These are phyloP conservation scores for Monilinia fructigena DNA, from an alignment of 2,329 filamentous ascomycete species.

Conservation along the genomic window DNA sequence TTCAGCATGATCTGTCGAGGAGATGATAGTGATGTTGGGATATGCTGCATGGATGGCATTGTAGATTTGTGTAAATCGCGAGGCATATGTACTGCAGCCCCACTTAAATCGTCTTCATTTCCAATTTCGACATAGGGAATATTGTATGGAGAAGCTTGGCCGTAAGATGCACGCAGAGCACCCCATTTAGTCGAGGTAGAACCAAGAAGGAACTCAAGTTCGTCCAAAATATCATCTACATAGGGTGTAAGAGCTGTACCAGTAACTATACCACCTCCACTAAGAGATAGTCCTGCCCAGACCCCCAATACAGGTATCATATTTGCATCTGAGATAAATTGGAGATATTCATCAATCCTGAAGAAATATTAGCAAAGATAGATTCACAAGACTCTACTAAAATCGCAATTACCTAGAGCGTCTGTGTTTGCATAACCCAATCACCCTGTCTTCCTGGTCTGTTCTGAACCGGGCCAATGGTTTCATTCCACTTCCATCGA, in stretches of 20 bases:
- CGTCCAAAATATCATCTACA: conserved; percentile 49
- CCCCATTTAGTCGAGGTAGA: conserved; percentile 45
- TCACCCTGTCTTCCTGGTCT: conserved; percentile 41
- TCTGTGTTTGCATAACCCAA: conserved; percentile 47
- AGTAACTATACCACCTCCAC: conserved; percentile 42
- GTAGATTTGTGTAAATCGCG: conserved; percentile 49
- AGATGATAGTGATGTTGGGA: conserved; percentile 47
- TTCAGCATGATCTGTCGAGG: conserved; percentile 19
- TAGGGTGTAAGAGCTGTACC: conserved; percentile 45
- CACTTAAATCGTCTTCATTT: conserved; percentile 45
- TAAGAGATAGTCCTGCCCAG: conserved; percentile 47
- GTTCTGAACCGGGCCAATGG: conserved; percentile 42
- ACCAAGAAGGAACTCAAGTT: conserved; percentile 53
- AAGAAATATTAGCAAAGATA: background rate
- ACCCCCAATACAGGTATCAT: conserved; percentile 48
- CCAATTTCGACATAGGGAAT: conserved; percentile 48
- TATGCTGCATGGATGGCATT: conserved; percentile 43
- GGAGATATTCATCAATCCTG: conserved; percentile 26
- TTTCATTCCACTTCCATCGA: conserved; percentile 42
- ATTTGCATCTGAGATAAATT: conserved; percentile 48
- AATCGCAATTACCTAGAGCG: conserved; percentile 44
- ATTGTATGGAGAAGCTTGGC: conserved; percentile 49
- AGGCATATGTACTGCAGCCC: conserved; percentile 41
- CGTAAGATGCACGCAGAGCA: conserved; percentile 47
- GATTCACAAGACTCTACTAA: background rate